Evolutionary conservation across 1,284 basidiomycete genomes (phyloP).

Genomic region (Dichomitus squalens): DNA sequence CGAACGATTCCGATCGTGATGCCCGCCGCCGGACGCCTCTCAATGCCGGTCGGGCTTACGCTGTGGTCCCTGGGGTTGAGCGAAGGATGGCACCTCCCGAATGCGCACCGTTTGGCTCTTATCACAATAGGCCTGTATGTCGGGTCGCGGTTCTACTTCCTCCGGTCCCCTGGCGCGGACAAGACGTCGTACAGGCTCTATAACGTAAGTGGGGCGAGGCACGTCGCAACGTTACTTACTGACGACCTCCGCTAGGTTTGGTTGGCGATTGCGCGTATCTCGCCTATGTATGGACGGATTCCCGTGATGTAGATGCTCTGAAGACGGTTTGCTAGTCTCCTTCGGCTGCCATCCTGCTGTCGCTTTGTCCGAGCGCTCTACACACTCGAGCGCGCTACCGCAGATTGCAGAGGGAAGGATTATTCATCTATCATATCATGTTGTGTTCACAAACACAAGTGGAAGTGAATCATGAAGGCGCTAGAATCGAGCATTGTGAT

Average conservation of each 20-base stretch:
- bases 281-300: not conserved
- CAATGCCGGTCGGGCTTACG: conserved; percentile 12
- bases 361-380: too few species aligned
- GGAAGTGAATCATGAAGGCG: too few species aligned
- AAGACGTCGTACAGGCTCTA: not conserved
- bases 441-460: too few species aligned
- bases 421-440: too few species aligned
- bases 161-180: not conserved
- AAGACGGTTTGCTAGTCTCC: too few species aligned
- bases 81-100: not conserved
- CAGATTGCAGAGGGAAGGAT: too few species aligned
- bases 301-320: not conserved
- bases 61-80: conserved; percentile 22
- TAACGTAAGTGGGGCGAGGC: not conserved
- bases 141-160: not conserved
- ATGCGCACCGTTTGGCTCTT: too few species aligned
- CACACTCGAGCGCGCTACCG: too few species aligned
- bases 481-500: too few species aligned
- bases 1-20: conserved; percentile 34
- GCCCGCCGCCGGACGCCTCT: conserved; percentile 11
- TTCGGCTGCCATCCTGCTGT: too few species aligned
- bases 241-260: not conserved
- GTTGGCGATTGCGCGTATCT: not conserved
- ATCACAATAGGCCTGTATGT: not conserved
- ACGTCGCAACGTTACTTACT: not conserved